These are phyloP conservation scores for Wickerhamiella sergipiensis DNA, from an alignment of 805 yeast genomes.

Conservation along the genomic window DNA sequence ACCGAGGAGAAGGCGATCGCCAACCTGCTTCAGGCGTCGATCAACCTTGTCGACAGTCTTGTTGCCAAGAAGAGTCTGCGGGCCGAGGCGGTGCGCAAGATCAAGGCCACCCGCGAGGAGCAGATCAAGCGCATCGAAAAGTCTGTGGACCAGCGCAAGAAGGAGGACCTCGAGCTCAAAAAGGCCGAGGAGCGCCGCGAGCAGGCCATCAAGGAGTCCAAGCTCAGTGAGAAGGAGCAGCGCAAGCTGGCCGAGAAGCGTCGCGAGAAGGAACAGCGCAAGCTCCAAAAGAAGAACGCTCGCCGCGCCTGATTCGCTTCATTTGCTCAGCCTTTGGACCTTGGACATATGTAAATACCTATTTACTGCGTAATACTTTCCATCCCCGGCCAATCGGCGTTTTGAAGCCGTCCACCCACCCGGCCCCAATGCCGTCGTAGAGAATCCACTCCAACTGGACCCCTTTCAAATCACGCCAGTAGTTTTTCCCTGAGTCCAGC, in stretches of 20 bases:
- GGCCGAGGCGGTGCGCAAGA: constrained; percentile 63
- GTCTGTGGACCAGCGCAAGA: constrained; percentile 46
- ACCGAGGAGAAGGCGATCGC: constrained; percentile 38
- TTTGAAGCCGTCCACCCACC: constrained; percentile 39
- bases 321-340: too few species aligned
- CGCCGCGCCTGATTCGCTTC: background rate
- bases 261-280: constrained; percentile 68
- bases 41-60: constrained; percentile 46
- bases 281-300: constrained; percentile 26
- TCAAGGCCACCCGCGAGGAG: constrained; percentile 59
- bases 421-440: constrained; percentile 42
- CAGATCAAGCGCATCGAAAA: constrained; percentile 62
- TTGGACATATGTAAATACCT: background rate
- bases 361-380: constrained; percentile 36
- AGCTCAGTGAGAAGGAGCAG: constrained; percentile 63
- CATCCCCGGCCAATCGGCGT: constrained; percentile 52
- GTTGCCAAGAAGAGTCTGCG: constrained; percentile 44
- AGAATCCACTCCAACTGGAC: constrained; percentile 39
- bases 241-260: constrained; percentile 66
- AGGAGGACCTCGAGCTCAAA: constrained; percentile 56
- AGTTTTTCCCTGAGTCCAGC: constrained; percentile 19
- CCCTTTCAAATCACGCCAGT: constrained; percentile 38
- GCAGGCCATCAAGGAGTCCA: constrained; percentile 51
- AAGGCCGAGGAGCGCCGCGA: constrained; percentile 40
- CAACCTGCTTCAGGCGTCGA: constrained; percentile 39